phyloP scores from a whole-genome alignment of 2,329 filamentous ascomycete genomes.

The Cryphonectria radicalis region DNA sequence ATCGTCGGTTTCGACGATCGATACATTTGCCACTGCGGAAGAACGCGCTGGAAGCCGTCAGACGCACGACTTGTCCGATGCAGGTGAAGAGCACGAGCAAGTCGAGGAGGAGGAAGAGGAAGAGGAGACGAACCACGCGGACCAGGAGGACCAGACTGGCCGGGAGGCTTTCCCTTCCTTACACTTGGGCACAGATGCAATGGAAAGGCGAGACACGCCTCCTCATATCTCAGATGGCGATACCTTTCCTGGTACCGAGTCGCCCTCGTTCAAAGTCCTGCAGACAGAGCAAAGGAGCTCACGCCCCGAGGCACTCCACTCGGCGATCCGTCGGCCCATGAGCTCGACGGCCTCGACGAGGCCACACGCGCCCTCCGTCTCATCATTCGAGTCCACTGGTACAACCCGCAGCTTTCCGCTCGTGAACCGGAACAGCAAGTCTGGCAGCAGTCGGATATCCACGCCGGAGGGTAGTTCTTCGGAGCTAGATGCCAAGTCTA shows the following conservation, averaged over 20 bases:
- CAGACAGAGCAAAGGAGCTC: slow-evolving; percentile 32
- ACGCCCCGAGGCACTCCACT: slow-evolving; percentile 36
- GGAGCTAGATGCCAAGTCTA: slow-evolving; percentile 55
- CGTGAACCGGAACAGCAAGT: slow-evolving; percentile 53
- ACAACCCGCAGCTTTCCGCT: slow-evolving; percentile 67
- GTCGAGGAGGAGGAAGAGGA: neutral
- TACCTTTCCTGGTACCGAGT: slow-evolving; percentile 30
- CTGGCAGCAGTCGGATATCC: slow-evolving; percentile 45
- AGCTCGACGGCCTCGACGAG: slow-evolving; percentile 44
- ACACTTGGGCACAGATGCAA: slow-evolving; percentile 11
- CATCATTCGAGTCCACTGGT: slow-evolving; percentile 61
- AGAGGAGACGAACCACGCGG: neutral
- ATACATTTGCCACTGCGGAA: slow-evolving; percentile 61
- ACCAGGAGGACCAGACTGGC: neutral
- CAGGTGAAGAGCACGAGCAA: slow-evolving; percentile 33
- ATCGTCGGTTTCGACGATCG: slow-evolving; percentile 55
- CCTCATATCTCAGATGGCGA: slow-evolving; percentile 38
- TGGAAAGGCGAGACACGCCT: slow-evolving; percentile 36
- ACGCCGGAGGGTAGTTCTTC: slow-evolving; percentile 54
- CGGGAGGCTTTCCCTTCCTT: slow-evolving; percentile 34
- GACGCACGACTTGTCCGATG: slow-evolving; percentile 32
- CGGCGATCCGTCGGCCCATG: slow-evolving; percentile 49
- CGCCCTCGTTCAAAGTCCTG: slow-evolving; percentile 1
- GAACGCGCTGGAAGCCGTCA: slow-evolving; percentile 51
- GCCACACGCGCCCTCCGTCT: slow-evolving; percentile 59